Conservation (phyloP, 805 yeast genomes). For the Hyphopichia homilentoma region DNA sequence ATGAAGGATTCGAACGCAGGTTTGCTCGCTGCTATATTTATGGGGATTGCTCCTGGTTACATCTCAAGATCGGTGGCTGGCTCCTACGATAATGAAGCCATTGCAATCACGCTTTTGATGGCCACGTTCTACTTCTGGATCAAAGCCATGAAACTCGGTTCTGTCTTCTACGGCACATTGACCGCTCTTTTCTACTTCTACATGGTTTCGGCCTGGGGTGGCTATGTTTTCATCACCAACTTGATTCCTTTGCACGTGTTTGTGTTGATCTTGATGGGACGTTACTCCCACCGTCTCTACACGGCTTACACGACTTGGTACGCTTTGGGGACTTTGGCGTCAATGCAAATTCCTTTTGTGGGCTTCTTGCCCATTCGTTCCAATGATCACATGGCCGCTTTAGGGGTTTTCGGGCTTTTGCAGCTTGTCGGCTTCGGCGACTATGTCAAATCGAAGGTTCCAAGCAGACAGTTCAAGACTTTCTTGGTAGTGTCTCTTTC, state of each 20-base stretch:
- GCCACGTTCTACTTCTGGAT: slow-evolving; percentile 95
- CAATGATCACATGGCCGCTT: slow-evolving; percentile 96
- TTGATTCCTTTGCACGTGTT: slow-evolving; percentile 94
- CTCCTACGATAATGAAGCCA: slow-evolving; percentile 97
- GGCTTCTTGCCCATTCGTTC: slow-evolving; percentile 96
- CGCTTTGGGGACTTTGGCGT: slow-evolving; percentile 92
- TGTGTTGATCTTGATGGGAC: slow-evolving; percentile 88
- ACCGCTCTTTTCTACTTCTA: slow-evolving; percentile 91
- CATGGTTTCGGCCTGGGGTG: slow-evolving; percentile 99
- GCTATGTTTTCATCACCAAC: slow-evolving; percentile 97
- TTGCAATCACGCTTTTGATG: slow-evolving; percentile 94
- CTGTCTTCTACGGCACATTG: slow-evolving; percentile 75
- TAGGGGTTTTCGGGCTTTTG: slow-evolving; percentile 93
- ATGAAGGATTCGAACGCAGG: slow-evolving; percentile 91
- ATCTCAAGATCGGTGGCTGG: slow-evolving; percentile 99
- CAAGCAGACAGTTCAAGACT: slow-evolving; percentile 68
- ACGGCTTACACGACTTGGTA: slow-evolving; percentile 96
- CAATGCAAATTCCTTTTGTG: slow-evolving; percentile 99
- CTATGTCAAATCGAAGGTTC: slow-evolving; percentile 70
- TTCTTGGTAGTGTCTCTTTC: slow-evolving; percentile 59
- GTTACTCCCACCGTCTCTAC: slow-evolving; percentile 78
- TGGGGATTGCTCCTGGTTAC: slow-evolving; percentile 98
- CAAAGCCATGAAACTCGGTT: slow-evolving; percentile 87
- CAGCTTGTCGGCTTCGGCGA: slow-evolving; percentile 87
- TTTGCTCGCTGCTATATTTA: slow-evolving; percentile 84